Percentiles rank a stretch among this genome's conserved stretches.
Evolutionary conservation across 2,329 filamentous ascomycete species (phyloP).

Genomic region (Fusarium marasasianum): DNA sequence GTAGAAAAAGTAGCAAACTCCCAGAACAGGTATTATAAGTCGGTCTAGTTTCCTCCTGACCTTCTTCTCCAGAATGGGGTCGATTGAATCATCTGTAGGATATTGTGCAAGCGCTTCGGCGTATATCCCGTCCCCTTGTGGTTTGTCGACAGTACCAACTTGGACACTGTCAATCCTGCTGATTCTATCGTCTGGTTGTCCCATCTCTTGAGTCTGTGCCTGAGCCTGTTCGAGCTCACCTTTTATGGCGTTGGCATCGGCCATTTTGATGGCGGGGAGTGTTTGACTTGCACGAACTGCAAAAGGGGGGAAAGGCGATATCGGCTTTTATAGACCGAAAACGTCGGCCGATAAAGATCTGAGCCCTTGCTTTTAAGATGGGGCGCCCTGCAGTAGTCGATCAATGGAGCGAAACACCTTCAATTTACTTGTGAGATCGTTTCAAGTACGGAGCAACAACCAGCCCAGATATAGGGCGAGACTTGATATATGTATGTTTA

Average conservation of each 20-base stretch:
- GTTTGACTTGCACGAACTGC: not conserved
- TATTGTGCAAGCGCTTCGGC: conserved; percentile 49
- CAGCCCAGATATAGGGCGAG: not conserved
- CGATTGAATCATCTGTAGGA: conserved; percentile 51
- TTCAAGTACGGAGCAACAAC: not conserved
- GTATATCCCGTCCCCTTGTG: conserved; percentile 44
- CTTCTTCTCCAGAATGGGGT: conserved; percentile 45
- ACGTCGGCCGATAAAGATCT: not conserved
- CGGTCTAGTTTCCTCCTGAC: conserved; percentile 51
- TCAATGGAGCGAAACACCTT: not conserved
- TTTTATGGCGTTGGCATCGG: not conserved
- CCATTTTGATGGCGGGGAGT: not conserved
- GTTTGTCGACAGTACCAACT: conserved; percentile 4
- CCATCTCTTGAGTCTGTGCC: not conserved
- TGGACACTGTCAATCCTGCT: not conserved
- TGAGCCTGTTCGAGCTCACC: not conserved
- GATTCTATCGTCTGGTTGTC: not conserved
- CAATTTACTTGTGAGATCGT: not conserved
- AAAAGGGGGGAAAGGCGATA: not conserved
- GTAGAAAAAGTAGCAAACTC: conserved; percentile 55
- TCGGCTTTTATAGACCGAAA: not conserved
- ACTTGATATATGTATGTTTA: not conserved
- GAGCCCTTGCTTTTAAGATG: not conserved
- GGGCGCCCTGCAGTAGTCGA: not conserved
- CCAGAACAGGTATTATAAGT: conserved; percentile 50